These are phyloP conservation scores for Solioccasus polychromus DNA, from an alignment of 768 basidiomycete genomes.

Conservation along the genomic window DNA sequence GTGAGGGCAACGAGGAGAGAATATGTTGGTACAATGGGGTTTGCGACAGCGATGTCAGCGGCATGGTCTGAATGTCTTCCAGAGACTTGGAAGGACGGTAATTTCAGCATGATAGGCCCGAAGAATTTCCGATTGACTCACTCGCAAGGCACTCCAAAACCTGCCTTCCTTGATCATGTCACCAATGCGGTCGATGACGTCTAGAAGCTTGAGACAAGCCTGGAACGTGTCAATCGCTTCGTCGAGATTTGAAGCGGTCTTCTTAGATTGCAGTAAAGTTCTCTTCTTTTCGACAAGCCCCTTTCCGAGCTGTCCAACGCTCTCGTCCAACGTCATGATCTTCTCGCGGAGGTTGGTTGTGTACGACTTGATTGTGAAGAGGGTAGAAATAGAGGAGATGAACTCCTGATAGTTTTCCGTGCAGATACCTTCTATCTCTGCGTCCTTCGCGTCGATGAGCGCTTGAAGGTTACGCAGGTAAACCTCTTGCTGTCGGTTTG, in stretches of 20 bases:
- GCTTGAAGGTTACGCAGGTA: constrained; percentile 82
- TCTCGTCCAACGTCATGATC: constrained; percentile 84
- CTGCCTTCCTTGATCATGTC: constrained; percentile 91
- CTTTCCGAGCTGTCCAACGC: constrained; percentile 83
- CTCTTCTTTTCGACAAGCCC: constrained; percentile 93
- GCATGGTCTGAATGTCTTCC: constrained; percentile 92
- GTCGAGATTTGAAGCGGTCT: constrained; percentile 91
- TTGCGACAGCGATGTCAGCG: constrained; percentile 82
- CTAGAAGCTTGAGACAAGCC: constrained; percentile 86
- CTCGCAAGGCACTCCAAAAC: constrained; percentile 96
- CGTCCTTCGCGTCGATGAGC: constrained; percentile 93
- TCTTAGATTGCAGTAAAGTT: constrained; percentile 81
- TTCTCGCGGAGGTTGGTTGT: constrained; percentile 91
- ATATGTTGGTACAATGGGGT: constrained; percentile 93
- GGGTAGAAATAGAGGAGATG: constrained; percentile 92
- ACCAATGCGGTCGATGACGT: constrained; percentile 88
- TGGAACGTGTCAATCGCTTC: constrained; percentile 96
- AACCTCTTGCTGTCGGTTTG: constrained; percentile 81
- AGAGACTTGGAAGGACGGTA: constrained; percentile 62
- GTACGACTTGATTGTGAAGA: constrained; percentile 94
- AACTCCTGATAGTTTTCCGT: constrained; percentile 98
- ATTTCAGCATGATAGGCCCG: constrained; percentile 30
- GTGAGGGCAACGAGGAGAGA: constrained; percentile 85
- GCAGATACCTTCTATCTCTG: constrained; percentile 95
- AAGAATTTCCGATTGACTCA: constrained; percentile 40